phyloP scores from a whole-genome alignment of 176 grass and related monocot genomes.

The Aegilops sharonensis region DNA sequence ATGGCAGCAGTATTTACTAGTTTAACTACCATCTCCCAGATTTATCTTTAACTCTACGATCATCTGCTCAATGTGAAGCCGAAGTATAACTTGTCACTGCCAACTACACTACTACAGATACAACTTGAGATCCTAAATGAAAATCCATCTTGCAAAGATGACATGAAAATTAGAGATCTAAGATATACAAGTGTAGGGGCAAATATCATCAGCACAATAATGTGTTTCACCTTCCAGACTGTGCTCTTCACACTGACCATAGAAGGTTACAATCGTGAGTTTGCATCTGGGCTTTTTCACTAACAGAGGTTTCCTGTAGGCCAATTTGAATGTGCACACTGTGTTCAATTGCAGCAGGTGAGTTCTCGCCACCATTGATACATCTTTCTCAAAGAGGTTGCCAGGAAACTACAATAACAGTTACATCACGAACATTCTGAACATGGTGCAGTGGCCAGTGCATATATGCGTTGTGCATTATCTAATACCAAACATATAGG shows the following conservation, averaged over 20 bases:
- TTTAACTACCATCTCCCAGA: background rate
- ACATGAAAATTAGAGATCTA: background rate
- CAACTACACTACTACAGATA: background rate
- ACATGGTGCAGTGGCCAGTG: background rate
- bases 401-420: background rate
- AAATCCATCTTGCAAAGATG: background rate
- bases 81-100: background rate
- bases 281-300: background rate
- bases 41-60: background rate
- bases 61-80: background rate
- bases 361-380: background rate
- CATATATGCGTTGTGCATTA: background rate
- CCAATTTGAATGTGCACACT: background rate
- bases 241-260: background rate
- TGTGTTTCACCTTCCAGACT: background rate
- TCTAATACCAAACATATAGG: background rate
- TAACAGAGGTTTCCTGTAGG: background rate
- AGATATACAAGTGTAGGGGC: background rate
- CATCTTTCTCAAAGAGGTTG: background rate
- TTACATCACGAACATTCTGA: background rate
- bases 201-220: background rate
- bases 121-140: background rate
- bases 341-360: background rate
- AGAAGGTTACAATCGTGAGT: background rate
- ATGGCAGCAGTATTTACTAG: background rate